phyloP scores from a whole-genome alignment of 108 stramenopile species.

The Bacterosira constricta region DNA sequence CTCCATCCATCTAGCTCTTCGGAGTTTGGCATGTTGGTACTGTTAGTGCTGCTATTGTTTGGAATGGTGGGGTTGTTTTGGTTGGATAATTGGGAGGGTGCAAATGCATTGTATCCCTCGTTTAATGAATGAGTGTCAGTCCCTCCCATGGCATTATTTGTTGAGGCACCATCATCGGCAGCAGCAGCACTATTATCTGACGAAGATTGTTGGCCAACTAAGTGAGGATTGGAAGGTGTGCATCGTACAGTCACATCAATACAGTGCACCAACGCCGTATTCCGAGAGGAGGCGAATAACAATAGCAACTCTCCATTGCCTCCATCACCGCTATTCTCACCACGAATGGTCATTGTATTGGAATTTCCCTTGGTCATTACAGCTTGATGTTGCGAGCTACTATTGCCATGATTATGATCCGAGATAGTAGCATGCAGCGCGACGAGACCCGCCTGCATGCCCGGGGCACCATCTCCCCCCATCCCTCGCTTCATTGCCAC shows the following conservation, averaged over 20 bases:
- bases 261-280: constrained; percentile 72
- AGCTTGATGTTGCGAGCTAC: too few relatives aligned
- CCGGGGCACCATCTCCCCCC: constrained; percentile 37
- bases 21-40: constrained; percentile 6
- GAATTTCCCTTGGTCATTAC: too few relatives aligned
- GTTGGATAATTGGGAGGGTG: not conserved
- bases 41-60: not conserved
- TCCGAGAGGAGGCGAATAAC: constrained; percentile 69
- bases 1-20: constrained; percentile 90
- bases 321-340: not conserved
- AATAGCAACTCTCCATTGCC: constrained; percentile 68
- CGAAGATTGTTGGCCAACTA: not conserved
- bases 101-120: too few relatives aligned
- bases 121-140: too few relatives aligned
- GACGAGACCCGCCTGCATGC: constrained; percentile 35
- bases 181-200: not conserved
- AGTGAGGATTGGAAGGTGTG: constrained; percentile 55
- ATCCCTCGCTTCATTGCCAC: constrained; percentile 8
- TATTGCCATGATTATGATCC: too few relatives aligned
- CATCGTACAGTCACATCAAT: constrained; percentile 83
- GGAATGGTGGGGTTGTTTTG: not conserved
- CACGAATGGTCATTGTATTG: too few relatives aligned
- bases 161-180: too few relatives aligned
- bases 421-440: constrained; percentile 37
- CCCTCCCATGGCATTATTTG: too few relatives aligned